Percentiles rank a stretch among this genome's conserved stretches.
Conservation (phyloP, 176 grass and related monocot species). For the Phoenix roebelenii region DNA sequence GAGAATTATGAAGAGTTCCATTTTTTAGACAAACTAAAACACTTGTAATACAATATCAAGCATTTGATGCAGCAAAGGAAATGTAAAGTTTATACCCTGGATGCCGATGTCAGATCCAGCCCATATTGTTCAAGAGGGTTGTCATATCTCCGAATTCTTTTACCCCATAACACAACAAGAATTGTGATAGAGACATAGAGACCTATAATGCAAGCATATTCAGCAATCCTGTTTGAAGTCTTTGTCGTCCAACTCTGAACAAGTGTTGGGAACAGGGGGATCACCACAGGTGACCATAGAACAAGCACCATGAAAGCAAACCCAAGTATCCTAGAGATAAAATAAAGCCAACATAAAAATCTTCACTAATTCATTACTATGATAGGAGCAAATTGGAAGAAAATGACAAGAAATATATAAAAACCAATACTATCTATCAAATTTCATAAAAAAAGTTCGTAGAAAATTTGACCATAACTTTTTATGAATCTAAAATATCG, state of each 20-base stretch:
- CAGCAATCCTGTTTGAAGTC: slow-evolving; percentile 52
- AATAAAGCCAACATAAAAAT: background rate
- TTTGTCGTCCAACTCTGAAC: slow-evolving; percentile 80
- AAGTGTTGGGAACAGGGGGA: slow-evolving; percentile 73
- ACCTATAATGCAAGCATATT: slow-evolving; percentile 61
- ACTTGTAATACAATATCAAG: too few species aligned
- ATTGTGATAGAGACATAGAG: slow-evolving; percentile 65
- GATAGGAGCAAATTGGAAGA: too few species aligned
- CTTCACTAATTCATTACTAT: too few species aligned
- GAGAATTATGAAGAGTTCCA: too few species aligned
- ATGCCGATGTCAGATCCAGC: slow-evolving; percentile 45
- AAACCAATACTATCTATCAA: too few species aligned
- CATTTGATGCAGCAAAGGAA: slow-evolving; percentile 5
- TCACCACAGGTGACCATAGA: slow-evolving; percentile 87
- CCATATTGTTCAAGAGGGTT: slow-evolving; percentile 86
- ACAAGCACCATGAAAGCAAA: slow-evolving; percentile 83
- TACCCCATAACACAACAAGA: slow-evolving; percentile 88
- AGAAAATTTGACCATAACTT: too few species aligned
- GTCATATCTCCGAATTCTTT: slow-evolving; percentile 76
- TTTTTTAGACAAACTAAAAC: too few species aligned
- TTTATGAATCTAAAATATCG: too few species aligned
- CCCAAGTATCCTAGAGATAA: slow-evolving; percentile 45
- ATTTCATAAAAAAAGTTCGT: too few species aligned
- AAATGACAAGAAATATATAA: too few species aligned
- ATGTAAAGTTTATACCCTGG: slow-evolving; percentile 42